A percentile compares a stretch with the other conserved stretches of the same genome.
phyloP scores from a whole-genome alignment of 2,329 filamentous ascomycete genomes.

The Neofusicoccum cordaticola region DNA sequence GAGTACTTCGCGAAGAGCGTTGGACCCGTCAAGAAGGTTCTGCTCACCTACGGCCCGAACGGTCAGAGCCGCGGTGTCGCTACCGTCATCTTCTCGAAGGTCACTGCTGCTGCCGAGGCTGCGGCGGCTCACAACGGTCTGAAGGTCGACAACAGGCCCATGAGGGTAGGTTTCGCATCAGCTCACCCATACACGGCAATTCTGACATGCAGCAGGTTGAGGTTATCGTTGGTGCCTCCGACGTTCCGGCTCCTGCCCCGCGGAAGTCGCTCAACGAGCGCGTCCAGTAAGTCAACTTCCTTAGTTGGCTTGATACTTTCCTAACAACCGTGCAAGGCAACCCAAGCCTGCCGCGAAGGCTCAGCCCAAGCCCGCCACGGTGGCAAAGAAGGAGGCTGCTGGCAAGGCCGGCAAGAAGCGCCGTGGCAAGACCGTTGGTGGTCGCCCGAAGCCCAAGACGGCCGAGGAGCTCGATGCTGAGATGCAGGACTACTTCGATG shows the following conservation, averaged over 20 bases:
- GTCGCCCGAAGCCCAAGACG: constrained; percentile 74
- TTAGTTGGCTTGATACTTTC: constrained; percentile 22
- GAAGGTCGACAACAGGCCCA: constrained; percentile 82
- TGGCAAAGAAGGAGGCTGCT: constrained; percentile 67
- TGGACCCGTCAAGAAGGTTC: constrained; percentile 85
- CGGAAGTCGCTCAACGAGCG: constrained; percentile 81
- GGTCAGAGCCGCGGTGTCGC: constrained; percentile 90
- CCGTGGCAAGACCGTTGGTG: constrained; percentile 54
- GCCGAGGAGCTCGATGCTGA: constrained; percentile 94
- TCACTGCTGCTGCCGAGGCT: constrained; percentile 80
- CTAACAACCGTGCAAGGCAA: constrained; percentile 52
- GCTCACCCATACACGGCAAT: neutral
- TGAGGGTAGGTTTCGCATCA: constrained; percentile 64
- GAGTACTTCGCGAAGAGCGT: constrained; percentile 91
- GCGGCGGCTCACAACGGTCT: constrained; percentile 82
- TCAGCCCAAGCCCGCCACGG: constrained; percentile 69
- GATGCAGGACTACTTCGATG: constrained; percentile 92
- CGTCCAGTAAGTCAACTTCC: constrained; percentile 60
- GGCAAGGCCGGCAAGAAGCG: constrained; percentile 52
- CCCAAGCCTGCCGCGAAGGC: constrained; percentile 56
- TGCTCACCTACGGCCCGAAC: constrained; percentile 88
- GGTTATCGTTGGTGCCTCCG: constrained; percentile 77
- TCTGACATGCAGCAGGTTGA: constrained; percentile 63
- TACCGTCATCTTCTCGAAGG: constrained; percentile 79
- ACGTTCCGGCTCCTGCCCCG: constrained; percentile 63